phyloP scores from a whole-genome alignment of 306 rosid species.

The Pyrus bretschneideri region DNA sequence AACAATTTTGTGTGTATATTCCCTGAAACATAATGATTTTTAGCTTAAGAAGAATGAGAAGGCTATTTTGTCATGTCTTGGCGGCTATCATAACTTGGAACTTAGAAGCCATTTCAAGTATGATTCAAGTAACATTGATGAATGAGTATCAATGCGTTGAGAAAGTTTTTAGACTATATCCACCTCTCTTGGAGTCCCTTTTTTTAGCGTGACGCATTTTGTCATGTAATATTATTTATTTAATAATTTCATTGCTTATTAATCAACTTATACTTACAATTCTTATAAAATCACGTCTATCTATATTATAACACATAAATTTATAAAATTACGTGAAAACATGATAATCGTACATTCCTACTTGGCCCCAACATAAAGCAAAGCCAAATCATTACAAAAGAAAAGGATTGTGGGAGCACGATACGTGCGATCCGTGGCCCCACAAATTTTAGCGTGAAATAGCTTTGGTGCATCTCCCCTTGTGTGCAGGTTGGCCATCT shows the following conservation, averaged over 20 bases:
- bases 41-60: background rate
- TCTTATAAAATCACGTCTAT: accelerated
- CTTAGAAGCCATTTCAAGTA: background rate
- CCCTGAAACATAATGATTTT: background rate
- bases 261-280: too few relatives aligned
- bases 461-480: conserved; percentile 10
- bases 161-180: background rate
- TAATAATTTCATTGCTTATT: too few relatives aligned
- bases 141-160: background rate
- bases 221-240: background rate
- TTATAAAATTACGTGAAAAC: too few relatives aligned
- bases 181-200: too few relatives aligned
- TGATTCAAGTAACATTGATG: background rate
- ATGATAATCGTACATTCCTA: background rate
- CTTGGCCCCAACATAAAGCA: background rate
- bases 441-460: background rate
- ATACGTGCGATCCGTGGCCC: background rate
- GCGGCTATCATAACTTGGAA: background rate
- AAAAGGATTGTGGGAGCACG: background rate
- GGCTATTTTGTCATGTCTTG: background rate
- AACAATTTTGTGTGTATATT: background rate
- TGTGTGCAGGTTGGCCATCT: background rate
- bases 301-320: too few relatives aligned
- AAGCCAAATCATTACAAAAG: background rate
- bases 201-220: too few relatives aligned